Base-by-base conservation (phyloP, 768 basidiomycete genomes). In the Amanita pallidorosea region DNA sequence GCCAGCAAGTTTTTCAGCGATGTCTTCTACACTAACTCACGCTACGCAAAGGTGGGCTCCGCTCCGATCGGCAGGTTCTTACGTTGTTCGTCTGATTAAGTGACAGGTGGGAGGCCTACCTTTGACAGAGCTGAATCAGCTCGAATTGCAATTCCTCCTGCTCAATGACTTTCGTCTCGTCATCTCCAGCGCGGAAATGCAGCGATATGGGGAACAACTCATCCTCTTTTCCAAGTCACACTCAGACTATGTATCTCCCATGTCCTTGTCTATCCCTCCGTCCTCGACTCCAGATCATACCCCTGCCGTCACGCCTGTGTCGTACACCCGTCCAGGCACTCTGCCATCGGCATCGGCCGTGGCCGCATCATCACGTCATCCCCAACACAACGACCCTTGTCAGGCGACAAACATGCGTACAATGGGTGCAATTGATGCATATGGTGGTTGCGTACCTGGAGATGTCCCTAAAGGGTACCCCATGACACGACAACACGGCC, bases 1-100 rank as follows among this genome's bases (percentile, higher is more conserved):
- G 95, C 95, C 20, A 92, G 88, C 72, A 99, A 99, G 67, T 99
- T 98, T 65, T 98, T 98, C 63, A 88, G 85, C 50, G 96, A 98
- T 64, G 92, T 99, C 3, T 99, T 99, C 60, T 98, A 99, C 67
- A 97, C 96, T 13, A 99, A 99, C 60, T 96, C 95, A 7, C 77
- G 95, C 27, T 99, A 99, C 63, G 96, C 96, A 48, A 99, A 98
- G 80, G 92, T 90, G 51, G 23, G 49, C 33, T 31, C 18, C 17
- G 78, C n/a, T 33, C 23, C 11, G 25, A 25, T 37, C 18, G 49
- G 7, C 34, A 31, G 33, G 11, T 53, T 35, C 23, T 11, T 35
- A 4, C 8, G 40, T 18, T 35, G 36, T n/a, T 31, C 23, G 29
- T 17, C 27, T 49, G 8, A 50, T 33, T 42, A 40, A 37, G 41